Conservation (phyloP, 2,329 filamentous ascomycete species). For the Curvularia hawaiiensis region DNA sequence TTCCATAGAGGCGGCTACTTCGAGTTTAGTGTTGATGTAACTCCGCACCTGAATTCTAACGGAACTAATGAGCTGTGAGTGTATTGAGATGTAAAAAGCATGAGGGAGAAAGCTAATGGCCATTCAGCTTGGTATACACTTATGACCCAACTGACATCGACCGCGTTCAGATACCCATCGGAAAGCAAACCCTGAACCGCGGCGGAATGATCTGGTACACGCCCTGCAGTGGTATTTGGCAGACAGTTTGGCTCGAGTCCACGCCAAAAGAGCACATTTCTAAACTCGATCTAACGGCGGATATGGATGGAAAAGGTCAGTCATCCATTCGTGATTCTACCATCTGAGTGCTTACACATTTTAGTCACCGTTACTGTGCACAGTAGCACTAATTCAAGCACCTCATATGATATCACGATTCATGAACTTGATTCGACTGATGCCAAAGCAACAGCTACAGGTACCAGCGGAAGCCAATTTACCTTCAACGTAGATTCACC, state of each 20-base stretch:
- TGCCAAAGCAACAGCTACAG: slow-evolving; percentile 52
- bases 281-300: slow-evolving; percentile 63
- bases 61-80: slow-evolving; percentile 61
- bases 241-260: slow-evolving; percentile 73
- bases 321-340: not conserved
- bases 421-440: slow-evolving; percentile 44
- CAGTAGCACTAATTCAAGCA: slow-evolving; percentile 48
- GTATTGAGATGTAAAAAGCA: not conserved
- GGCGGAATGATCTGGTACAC: slow-evolving; percentile 71
- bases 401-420: slow-evolving; percentile 48
- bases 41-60: slow-evolving; percentile 49
- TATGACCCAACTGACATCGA: slow-evolving; percentile 69
- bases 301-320: slow-evolving; percentile 42
- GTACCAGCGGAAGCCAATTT: slow-evolving; percentile 57
- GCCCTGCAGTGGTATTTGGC: slow-evolving; percentile 76
- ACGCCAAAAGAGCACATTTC: slow-evolving; percentile 63
- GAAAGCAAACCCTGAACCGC: slow-evolving; percentile 65
- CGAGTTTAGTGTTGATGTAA: slow-evolving; percentile 65
- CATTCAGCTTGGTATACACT: slow-evolving; percentile 65
- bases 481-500: slow-evolving; percentile 61
- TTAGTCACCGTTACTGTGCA: slow-evolving; percentile 63
- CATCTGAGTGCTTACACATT: slow-evolving; percentile 17
- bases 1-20: slow-evolving; percentile 67
- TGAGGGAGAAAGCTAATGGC: not conserved
- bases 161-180: slow-evolving; percentile 64